A percentile compares a stretch with the other conserved stretches of the same genome.
Evolutionary conservation across 805 yeast genomes (phyloP).

Genomic region (Kazachstania kunashirensis): DNA sequence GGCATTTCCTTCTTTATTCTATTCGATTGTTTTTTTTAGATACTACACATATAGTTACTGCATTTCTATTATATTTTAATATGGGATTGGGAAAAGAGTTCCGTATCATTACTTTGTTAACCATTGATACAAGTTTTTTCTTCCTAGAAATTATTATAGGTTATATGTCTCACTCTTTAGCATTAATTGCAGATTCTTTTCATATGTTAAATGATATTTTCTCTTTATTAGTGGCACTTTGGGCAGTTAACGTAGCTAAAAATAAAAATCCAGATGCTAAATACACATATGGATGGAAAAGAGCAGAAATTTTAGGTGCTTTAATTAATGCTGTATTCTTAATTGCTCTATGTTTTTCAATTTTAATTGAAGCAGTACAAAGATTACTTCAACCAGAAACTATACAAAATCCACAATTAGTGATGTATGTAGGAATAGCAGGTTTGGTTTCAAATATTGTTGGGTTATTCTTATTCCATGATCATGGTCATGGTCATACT

Average conservation of each 20-base stretch:
- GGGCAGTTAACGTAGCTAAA: conserved; percentile 93
- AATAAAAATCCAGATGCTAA: conserved; percentile 72
- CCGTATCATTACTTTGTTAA: conserved; percentile 61
- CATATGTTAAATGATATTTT: conserved; percentile 95
- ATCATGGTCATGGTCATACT: conserved; percentile 24
- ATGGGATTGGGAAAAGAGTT: conserved; percentile 41
- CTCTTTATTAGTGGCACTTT: conserved; percentile 78
- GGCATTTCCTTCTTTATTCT: too few relatives aligned
- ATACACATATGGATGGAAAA: conserved; percentile 97
- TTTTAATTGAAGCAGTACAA: conserved; percentile 85
- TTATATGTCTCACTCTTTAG: conserved; percentile 86
- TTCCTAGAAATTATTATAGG: conserved; percentile 77
- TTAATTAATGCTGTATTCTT: conserved; percentile 86
- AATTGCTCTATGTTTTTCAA: conserved; percentile 85
- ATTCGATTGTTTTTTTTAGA: too few relatives aligned
- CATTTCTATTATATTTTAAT: too few relatives aligned
- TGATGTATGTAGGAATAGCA: conserved; percentile 69
- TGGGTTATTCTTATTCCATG: conserved; percentile 84
- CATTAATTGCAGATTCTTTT: conserved; percentile 91
- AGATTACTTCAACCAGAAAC: conserved; percentile 73
- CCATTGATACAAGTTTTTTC: conserved; percentile 74
- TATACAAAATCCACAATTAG: conserved; percentile 73
- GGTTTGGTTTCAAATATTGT: conserved; percentile 76
- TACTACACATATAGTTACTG: too few relatives aligned
- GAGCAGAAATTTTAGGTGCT: conserved; percentile 96